Conservation (phyloP, 139 green algal species). For the Prasinococcaceae sp. region DNA sequence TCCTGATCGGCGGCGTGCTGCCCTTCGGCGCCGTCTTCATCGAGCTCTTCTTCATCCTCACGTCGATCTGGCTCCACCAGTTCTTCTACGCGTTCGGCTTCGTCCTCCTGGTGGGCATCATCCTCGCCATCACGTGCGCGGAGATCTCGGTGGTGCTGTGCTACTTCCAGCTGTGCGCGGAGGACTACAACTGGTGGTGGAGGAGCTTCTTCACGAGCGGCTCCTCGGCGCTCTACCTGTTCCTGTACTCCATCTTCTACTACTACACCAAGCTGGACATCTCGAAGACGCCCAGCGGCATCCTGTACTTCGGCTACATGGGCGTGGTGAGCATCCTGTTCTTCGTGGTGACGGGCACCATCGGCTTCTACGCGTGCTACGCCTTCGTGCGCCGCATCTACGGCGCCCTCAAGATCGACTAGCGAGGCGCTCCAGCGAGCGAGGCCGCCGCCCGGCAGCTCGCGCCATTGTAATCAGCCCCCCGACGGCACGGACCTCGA, state of each 20-base stretch:
- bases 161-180: constrained; percentile 18
- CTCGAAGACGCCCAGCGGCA: not conserved
- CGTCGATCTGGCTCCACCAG: constrained; percentile 89
- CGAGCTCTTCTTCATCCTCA: constrained; percentile 99
- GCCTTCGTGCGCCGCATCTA: constrained; percentile 27
- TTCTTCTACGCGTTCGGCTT: constrained; percentile 98
- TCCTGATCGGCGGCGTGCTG: constrained; percentile 88
- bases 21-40: constrained; percentile 99
- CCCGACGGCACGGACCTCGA: no score
- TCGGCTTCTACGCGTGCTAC: constrained; percentile 24
- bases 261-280: constrained; percentile 17
- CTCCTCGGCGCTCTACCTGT: constrained; percentile 18
- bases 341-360: constrained; percentile 25
- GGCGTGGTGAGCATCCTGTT: constrained; percentile 17
- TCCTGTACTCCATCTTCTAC: constrained; percentile 26
- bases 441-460: no score
- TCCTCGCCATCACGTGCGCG: constrained; percentile 75
- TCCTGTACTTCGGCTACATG: constrained; percentile 28
- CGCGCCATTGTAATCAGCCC: no score
- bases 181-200: constrained; percentile 32
- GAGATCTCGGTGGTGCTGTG: constrained; percentile 4
- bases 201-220: constrained; percentile 13
- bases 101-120: constrained; percentile 88
- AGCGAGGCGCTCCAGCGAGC: no score
- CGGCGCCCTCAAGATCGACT: constrained; percentile 29